These are phyloP conservation scores for Agrocybe chaxingu DNA, from an alignment of 768 basidiomycete species.

Conservation along the genomic window DNA sequence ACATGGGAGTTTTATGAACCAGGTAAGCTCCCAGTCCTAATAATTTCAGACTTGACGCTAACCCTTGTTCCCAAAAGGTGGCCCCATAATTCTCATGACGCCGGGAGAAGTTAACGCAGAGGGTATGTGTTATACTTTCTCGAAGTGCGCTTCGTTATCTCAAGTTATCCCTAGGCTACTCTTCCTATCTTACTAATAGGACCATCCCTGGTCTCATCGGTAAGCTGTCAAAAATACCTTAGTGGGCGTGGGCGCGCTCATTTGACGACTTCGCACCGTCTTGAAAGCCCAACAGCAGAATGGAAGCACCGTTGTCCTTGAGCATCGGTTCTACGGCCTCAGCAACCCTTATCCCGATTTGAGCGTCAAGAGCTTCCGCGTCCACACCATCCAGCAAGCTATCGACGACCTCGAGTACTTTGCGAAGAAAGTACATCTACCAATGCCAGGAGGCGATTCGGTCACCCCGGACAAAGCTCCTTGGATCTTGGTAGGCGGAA, in stretches of 20 bases:
- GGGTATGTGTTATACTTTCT: conserved; percentile 25
- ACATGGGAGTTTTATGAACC: conserved; percentile 63
- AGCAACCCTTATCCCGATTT: conserved; percentile 69
- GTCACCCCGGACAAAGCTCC: conserved; percentile 54
- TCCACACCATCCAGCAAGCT: conserved; percentile 72
- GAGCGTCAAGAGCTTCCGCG: conserved; percentile 48
- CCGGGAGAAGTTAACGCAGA: conserved; percentile 64
- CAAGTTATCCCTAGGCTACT: conserved; percentile 29
- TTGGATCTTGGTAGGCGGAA: conserved; percentile 50
- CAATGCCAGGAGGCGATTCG: conserved; percentile 62
- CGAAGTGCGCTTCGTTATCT: conserved; percentile 1
- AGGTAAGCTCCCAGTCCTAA: conserved; percentile 26
- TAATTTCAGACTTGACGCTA: background rate
- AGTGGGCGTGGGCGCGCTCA: background rate
- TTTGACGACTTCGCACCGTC: too few relatives aligned
- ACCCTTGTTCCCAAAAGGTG: conserved; percentile 29
- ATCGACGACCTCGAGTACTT: conserved; percentile 74
- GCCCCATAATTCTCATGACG: conserved; percentile 62
- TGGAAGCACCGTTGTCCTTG: conserved; percentile 60
- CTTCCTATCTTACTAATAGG: conserved; percentile 58
- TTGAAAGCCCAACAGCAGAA: conserved; percentile 56
- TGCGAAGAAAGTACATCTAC: conserved; percentile 59
- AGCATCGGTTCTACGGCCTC: conserved; percentile 75
- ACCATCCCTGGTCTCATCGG: conserved; percentile 62
- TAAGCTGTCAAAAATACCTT: conserved; percentile 8